Evolutionary conservation across 2,329 filamentous ascomycete genomes (phyloP).

Genomic region (Coniosporium tulheliwenetii): DNA sequence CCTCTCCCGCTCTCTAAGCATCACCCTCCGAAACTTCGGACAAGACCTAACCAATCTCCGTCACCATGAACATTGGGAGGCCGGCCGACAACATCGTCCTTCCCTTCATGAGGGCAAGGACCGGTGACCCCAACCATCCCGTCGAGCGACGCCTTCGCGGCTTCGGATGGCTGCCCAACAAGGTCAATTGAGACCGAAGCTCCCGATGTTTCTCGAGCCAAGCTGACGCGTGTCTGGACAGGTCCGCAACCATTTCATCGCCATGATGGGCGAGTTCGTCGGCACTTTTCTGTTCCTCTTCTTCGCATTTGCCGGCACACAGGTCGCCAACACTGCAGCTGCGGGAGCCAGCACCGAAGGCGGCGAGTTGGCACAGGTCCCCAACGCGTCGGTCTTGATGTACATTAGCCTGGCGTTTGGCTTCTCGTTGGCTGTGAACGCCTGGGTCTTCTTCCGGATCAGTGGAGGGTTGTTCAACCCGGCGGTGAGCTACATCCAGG

Average conservation of each 20-base stretch:
- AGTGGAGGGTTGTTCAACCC: constrained; percentile 21
- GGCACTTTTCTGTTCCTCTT: constrained; percentile 31
- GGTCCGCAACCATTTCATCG: constrained; percentile 25
- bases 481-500: constrained; percentile 9
- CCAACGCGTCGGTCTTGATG: constrained; percentile 17
- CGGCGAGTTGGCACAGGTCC: constrained; percentile 11
- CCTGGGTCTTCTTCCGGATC: constrained; percentile 29
- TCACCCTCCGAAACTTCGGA: too few species aligned
- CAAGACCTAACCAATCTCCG: too few species aligned
- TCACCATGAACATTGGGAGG: constrained; percentile 22
- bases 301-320: constrained; percentile 22
- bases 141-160: constrained; percentile 22
- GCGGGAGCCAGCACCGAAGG: constrained; percentile 5
- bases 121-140: constrained; percentile 13
- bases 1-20: too few species aligned
- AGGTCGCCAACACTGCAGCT: constrained; percentile 22
- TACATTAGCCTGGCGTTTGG: constrained; percentile 26
- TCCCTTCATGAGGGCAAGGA: constrained; percentile 21
- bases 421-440: constrained; percentile 27
- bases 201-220: too few species aligned
- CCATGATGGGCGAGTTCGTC: constrained; percentile 28
- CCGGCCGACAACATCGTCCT: constrained; percentile 19
- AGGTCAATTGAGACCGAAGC: background rate
- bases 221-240: background rate
- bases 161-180: constrained; percentile 28